These are phyloP conservation scores for Suillus clintonianus DNA, from an alignment of 768 basidiomycete genomes.

Conservation along the genomic window DNA sequence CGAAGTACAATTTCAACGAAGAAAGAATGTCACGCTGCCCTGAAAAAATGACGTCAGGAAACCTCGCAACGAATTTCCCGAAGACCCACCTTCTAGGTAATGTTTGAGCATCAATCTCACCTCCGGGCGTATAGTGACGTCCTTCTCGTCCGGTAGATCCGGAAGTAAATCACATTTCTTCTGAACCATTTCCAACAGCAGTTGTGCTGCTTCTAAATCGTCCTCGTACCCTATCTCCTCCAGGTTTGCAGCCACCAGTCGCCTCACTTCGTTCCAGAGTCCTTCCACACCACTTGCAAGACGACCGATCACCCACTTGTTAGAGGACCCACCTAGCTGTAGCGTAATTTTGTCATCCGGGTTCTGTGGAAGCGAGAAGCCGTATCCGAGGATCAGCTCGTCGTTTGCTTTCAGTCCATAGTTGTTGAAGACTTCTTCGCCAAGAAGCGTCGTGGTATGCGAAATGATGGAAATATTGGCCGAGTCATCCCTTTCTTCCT, in stretches of 20 bases:
- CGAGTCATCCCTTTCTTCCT: conserved; percentile 31
- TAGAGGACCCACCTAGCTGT: conserved; percentile 58
- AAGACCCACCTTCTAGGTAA: conserved; percentile 61
- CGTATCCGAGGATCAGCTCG: conserved; percentile 89
- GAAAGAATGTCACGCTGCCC: conserved; percentile 63
- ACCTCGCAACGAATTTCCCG: not conserved
- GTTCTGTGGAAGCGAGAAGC: conserved; percentile 79
- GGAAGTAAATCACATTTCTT: conserved; percentile 54
- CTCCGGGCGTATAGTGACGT: conserved; percentile 46
- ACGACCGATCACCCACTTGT: conserved; percentile 67
- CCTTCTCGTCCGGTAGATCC: conserved; percentile 19
- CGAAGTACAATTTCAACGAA: conserved; percentile 52
- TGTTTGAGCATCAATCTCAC: conserved; percentile 66
- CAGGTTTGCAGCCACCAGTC: conserved; percentile 31
- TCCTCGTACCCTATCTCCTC: conserved; percentile 48
- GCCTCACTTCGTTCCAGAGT: conserved; percentile 58
- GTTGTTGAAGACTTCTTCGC: conserved; percentile 80
- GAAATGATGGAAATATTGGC: conserved; percentile 63
- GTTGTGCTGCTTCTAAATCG: conserved; percentile 58
- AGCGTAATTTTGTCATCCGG: conserved; percentile 87
- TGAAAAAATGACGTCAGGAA: conserved; percentile 20
- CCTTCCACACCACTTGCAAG: conserved; percentile 53
- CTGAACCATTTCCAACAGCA: conserved; percentile 68
- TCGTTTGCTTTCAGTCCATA: conserved; percentile 92
- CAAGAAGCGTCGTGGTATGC: conserved; percentile 42